These are phyloP conservation scores for Nakazawaea siamensis DNA, from an alignment of 805 yeast species.

Conservation along the genomic window DNA sequence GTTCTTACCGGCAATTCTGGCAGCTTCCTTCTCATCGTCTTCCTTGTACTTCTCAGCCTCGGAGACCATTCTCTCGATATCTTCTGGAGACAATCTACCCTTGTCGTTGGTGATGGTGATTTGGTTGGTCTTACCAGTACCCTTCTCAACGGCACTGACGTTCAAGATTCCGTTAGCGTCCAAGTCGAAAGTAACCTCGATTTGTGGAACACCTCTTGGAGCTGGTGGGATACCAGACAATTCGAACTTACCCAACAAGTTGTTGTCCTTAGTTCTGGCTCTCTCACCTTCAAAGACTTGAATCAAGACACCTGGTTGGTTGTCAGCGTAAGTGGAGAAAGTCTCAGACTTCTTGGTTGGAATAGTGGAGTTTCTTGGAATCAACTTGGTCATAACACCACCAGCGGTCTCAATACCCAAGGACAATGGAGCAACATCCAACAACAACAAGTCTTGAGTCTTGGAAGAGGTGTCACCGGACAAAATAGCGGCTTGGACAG, in stretches of 20 bases:
- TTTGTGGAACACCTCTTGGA: slow-evolving; percentile 98
- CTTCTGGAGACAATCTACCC: slow-evolving; percentile 97
- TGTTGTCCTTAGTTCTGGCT: slow-evolving; percentile 92
- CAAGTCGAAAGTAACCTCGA: slow-evolving; percentile 93
- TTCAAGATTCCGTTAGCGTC: slow-evolving; percentile 97
- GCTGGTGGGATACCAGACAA: slow-evolving; percentile 96
- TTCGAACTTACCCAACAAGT: slow-evolving; percentile 94
- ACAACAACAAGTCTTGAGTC: slow-evolving; percentile 87
- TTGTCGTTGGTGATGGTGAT: slow-evolving; percentile 97
- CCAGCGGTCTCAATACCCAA: slow-evolving; percentile 98
- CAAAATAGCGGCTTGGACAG: slow-evolving; percentile 95
- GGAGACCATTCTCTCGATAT: slow-evolving; percentile 93
- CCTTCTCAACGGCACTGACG: slow-evolving; percentile 95
- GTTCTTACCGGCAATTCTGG: slow-evolving; percentile 90
- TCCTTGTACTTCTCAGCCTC: slow-evolving; percentile 98
- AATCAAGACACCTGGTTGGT: slow-evolving; percentile 97
- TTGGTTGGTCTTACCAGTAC: slow-evolving; percentile 96
- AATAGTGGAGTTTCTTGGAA: slow-evolving; percentile 96
- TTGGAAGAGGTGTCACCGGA: slow-evolving; percentile 93
- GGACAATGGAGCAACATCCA: slow-evolving; percentile 96
- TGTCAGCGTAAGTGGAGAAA: slow-evolving; percentile 94
- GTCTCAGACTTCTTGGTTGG: slow-evolving; percentile 97
- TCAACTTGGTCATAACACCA: slow-evolving; percentile 97
- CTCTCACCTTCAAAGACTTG: slow-evolving; percentile 99
- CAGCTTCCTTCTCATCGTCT: slow-evolving; percentile 92